Evolutionary conservation across 2,329 filamentous ascomycete genomes (phyloP), one percentile per base, ranked within the genome.

Genomic region (Fusarium sp.): DNA sequence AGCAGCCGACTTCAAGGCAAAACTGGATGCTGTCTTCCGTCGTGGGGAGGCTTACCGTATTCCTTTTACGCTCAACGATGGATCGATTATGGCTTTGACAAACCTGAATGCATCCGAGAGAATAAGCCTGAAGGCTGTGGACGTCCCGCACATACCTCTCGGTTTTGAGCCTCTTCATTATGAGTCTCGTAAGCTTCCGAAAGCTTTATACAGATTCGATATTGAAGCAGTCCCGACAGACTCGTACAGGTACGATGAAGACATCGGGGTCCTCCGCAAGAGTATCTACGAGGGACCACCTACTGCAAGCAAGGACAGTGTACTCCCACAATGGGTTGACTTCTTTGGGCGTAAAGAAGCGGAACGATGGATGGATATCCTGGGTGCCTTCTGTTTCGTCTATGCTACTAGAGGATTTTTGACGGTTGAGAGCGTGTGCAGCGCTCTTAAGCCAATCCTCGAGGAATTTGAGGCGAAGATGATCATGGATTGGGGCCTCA

Each of bases 141-240:
- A 90, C 40, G 84, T 91, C 7, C 88, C 88, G 2, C 73, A 85
- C 50, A 88, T 92, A 31, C 89, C 90, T 3, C 90, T 92, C 75
- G 92, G 92, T 2, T 91, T 94, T 73, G 86, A 88, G 54, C 90
- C 90, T 9, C 88, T 88, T 17, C 89, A 91, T 68, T 94, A 94
- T 77, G 88, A 92, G 73, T 91, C 89, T 22, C 85, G 91, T 57
- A 88, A 88, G 60, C 90, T 91, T 66, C 87, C 91, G 36, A 90
- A 91, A 70, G 84, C 84, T 34, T 88, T 88, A 71, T 85, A 92
- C 50, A 86, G 88, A 68, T 93, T 92, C 77, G 83, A 85, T 11
- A 81, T 93, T 36, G 83, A 87, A 43, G 83, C 90, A 20, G 79
- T 83, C 2, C 89, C 90, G 2, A 92, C 90, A 0, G 92, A 91